Conservation (phyloP, 2,329 filamentous ascomycete species). For the Fusarium sp. region DNA sequence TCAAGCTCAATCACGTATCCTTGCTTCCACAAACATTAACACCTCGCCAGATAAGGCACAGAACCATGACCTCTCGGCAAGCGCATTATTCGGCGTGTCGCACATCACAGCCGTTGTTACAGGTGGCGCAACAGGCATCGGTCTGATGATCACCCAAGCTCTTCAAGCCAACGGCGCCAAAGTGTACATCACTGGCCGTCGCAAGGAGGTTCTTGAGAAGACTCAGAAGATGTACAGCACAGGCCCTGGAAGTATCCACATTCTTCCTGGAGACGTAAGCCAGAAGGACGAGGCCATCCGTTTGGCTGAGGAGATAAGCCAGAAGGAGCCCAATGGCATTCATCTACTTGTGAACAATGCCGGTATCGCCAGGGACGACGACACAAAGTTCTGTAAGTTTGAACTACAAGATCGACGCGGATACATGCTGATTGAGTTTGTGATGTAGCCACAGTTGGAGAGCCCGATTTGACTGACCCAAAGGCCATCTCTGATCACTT, state of each 20-base stretch:
- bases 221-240: background rate
- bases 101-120: constrained; percentile 10
- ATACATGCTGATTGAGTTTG: accelerated
- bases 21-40: background rate
- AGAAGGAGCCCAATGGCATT: background rate
- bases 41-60: background rate
- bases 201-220: background rate
- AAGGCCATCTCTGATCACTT: constrained; percentile 19
- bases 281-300: constrained; percentile 6
- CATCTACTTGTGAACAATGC: constrained; percentile 14
- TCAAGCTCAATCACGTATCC: background rate
- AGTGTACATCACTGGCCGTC: constrained; percentile 21
- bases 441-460: background rate
- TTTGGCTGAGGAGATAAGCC: background rate
- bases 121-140: constrained; percentile 15
- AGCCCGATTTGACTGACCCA: background rate
- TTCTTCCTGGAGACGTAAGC: constrained; percentile 9
- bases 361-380: constrained; percentile 5
- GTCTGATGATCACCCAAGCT: constrained; percentile 8
- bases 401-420: too few species aligned
- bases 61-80: constrained; percentile 7
- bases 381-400: constrained; percentile 16
- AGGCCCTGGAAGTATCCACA: constrained; percentile 6
- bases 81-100: constrained; percentile 10
- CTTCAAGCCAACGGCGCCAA: constrained; percentile 12